Evolutionary conservation across 768 basidiomycete species (phyloP).

Genomic region (Psilocybe cyanescens): DNA sequence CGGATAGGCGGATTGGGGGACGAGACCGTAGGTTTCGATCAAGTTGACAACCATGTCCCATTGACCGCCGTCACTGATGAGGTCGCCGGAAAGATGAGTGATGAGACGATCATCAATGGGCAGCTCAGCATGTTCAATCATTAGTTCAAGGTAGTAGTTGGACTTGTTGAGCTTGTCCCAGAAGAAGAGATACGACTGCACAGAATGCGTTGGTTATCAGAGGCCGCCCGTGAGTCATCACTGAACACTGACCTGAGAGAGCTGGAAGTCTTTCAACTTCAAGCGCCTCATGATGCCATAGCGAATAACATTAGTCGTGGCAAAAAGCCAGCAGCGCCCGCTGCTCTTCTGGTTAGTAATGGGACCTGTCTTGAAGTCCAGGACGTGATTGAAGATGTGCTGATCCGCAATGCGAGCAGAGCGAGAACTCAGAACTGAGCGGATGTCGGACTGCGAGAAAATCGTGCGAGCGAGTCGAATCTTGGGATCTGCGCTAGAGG

Average conservation of each 20-base stretch:
- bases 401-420: constrained; percentile 61
- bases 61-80: constrained; percentile 91
- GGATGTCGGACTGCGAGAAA: constrained; percentile 70
- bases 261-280: constrained; percentile 87
- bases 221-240: background rate
- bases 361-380: constrained; percentile 83
- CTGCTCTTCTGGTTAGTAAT: constrained; percentile 87
- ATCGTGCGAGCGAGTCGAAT: constrained; percentile 77
- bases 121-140: constrained; percentile 79
- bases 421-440: constrained; percentile 64
- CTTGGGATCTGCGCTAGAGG: constrained; percentile 59
- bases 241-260: constrained; percentile 68
- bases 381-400: constrained; percentile 82
- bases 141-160: constrained; percentile 90
- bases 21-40: constrained; percentile 77
- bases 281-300: constrained; percentile 86
- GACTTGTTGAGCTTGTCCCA: constrained; percentile 96
- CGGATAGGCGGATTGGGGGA: constrained; percentile 83
- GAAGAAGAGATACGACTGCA: constrained; percentile 88
- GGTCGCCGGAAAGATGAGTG: constrained; percentile 71
- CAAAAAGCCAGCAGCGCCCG: constrained; percentile 96
- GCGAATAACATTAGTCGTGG: constrained; percentile 85
- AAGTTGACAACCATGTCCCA: constrained; percentile 86
- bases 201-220: constrained; percentile 3
- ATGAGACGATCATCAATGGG: constrained; percentile 87